Conservation (phyloP, 1,284 basidiomycete genomes). For the Ceratobasidium sp. region DNA sequence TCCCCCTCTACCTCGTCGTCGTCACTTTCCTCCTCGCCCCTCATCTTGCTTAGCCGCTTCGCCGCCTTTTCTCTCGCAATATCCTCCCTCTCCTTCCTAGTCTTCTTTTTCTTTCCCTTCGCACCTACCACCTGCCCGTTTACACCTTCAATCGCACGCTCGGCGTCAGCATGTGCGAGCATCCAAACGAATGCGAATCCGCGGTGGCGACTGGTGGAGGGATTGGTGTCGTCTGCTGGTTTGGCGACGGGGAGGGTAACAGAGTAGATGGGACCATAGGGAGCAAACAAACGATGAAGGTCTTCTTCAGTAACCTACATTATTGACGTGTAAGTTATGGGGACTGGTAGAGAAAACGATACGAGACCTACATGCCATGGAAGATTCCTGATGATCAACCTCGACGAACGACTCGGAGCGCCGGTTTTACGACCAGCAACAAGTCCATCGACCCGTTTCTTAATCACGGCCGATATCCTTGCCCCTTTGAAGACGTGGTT, state of each 20-base stretch:
- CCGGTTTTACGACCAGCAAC: conserved; percentile 62
- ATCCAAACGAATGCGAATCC: conserved; percentile 99
- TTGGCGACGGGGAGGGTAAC: conserved; percentile 78
- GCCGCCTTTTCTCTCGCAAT: conserved; percentile 55
- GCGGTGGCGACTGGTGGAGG: conserved; percentile 65
- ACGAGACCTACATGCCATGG: conserved; percentile 68
- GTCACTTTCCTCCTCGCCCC: conserved; percentile 57
- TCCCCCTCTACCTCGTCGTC: conserved; percentile 58
- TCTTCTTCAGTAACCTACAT: conserved; percentile 84
- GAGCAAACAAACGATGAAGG: conserved; percentile 87
- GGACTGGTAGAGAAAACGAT: background rate
- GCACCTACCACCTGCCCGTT: conserved; percentile 76
- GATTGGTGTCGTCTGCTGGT: conserved; percentile 51
- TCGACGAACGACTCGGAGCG: conserved; percentile 75
- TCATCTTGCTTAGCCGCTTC: conserved; percentile 58
- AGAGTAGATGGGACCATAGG: conserved; percentile 88
- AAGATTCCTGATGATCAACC: conserved; percentile 93
- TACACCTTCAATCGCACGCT: conserved; percentile 83
- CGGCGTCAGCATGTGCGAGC: conserved; percentile 86
- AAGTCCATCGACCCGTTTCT: conserved; percentile 85
- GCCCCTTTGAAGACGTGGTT: conserved; percentile 94
- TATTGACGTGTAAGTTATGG: conserved; percentile 5
- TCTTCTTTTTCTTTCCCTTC: conserved; percentile 75
- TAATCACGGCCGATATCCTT: conserved; percentile 88
- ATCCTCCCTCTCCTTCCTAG: conserved; percentile 56